Conservation (phyloP, 345 rosid genomes). For the Turritis glabra region DNA sequence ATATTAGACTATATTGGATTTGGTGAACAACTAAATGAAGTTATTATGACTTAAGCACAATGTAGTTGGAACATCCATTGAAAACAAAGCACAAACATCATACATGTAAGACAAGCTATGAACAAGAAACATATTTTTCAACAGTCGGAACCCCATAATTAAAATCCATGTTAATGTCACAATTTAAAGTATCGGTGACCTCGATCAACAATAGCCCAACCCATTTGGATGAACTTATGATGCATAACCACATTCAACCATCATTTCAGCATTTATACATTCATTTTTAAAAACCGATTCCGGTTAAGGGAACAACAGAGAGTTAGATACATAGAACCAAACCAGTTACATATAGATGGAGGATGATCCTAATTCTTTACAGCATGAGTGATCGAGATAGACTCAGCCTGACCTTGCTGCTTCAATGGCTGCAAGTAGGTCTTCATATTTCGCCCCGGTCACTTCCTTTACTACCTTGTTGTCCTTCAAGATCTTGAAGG, state of each 20-base stretch:
- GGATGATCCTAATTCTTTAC: constrained; percentile 28
- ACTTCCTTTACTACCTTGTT: constrained; percentile 74
- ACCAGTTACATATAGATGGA: constrained; percentile 17
- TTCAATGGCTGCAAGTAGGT: constrained; percentile 69
- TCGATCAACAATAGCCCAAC: background rate
- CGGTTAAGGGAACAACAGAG: constrained; percentile 5
- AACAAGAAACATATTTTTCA: background rate
- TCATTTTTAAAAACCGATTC: constrained; percentile 7
- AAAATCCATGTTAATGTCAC: background rate
- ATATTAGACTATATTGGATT: constrained; percentile 11
- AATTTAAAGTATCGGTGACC: background rate
- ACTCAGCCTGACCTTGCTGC: constrained; percentile 62
- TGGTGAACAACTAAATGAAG: constrained; percentile 38
- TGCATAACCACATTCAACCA: constrained; percentile 1
- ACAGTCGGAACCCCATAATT: background rate
- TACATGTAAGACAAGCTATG: constrained; percentile 11
- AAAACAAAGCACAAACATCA: constrained; percentile 27
- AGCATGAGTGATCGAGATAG: constrained; percentile 15
- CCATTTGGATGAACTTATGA: constrained; percentile 1
- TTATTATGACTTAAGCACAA: constrained; percentile 21
- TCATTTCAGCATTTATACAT: constrained; percentile 16
- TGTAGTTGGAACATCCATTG: constrained; percentile 32
- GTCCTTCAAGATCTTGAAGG: constrained; percentile 82
- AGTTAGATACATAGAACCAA: constrained; percentile 21
- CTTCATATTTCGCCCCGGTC: constrained; percentile 81